Conservation (phyloP, 1,284 basidiomycete genomes). For the Marasmius sp. region DNA sequence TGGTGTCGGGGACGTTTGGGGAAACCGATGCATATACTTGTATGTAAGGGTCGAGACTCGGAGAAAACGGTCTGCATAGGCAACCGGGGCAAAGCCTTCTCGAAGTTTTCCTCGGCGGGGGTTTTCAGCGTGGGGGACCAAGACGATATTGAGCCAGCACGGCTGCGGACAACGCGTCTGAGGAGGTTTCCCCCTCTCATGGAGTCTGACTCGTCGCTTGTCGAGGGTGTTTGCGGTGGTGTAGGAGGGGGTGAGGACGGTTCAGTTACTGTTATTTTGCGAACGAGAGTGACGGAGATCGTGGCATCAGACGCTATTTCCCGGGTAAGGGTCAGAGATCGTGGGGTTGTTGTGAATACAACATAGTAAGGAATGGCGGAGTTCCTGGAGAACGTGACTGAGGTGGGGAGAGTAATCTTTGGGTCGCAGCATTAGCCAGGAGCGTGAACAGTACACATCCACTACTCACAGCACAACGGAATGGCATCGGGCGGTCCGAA, state of each 20-base stretch:
- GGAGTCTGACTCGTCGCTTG: conserved; percentile 49
- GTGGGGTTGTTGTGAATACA: conserved; percentile 63
- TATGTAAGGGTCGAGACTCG: conserved; percentile 51
- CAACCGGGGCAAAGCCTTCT: conserved; percentile 38
- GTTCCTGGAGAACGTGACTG: conserved; percentile 55
- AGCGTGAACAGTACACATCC: conserved; percentile 5
- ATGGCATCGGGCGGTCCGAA: conserved; percentile 59
- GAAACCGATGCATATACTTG: conserved; percentile 60
- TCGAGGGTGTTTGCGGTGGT: conserved; percentile 46
- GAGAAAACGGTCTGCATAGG: conserved; percentile 42
- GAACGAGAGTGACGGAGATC: conserved; percentile 59
- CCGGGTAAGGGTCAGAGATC: conserved; percentile 48
- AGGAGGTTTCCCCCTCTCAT: conserved; percentile 38
- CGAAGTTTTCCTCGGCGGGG: conserved; percentile 20
- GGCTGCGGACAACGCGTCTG: conserved; percentile 44
- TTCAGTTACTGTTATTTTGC: conserved; percentile 52
- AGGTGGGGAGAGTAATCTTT: conserved; percentile 63
- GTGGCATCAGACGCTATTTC: conserved; percentile 72
- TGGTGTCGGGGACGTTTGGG: conserved; percentile 61
- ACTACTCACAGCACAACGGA: conserved; percentile 58
- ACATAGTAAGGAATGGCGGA: conserved; percentile 66
- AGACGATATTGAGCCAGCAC: conserved; percentile 31
- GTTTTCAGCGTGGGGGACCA: conserved; percentile 19
- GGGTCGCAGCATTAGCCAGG: conserved; percentile 11
- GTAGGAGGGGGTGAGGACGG: conserved; percentile 35